phyloP scores from a whole-genome alignment of 345 rosid species.

The Salix koriyanagi region DNA sequence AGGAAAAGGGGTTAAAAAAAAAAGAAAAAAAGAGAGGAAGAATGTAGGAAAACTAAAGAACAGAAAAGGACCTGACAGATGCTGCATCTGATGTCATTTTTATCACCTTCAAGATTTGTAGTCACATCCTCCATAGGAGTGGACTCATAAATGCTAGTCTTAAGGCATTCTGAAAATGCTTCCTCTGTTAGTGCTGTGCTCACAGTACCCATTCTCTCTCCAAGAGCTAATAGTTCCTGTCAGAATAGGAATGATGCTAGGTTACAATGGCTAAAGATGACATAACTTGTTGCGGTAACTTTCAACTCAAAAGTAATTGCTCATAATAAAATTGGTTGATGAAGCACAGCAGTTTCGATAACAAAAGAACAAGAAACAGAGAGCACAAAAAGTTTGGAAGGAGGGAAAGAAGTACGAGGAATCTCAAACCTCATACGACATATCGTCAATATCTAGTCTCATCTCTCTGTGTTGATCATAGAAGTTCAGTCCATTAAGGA shows the following conservation, averaged over 20 bases:
- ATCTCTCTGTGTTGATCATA: slow-evolving; percentile 87
- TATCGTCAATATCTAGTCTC: slow-evolving; percentile 94
- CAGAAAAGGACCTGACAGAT: slow-evolving; percentile 72
- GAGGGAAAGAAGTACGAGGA: not conserved
- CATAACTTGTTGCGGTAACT: not conserved
- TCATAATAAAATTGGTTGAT: not conserved
- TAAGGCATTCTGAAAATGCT: slow-evolving; percentile 60
- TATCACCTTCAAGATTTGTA: slow-evolving; percentile 22
- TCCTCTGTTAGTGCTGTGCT: slow-evolving; percentile 93
- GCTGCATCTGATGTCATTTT: slow-evolving; percentile 73
- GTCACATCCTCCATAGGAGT: slow-evolving; percentile 28
- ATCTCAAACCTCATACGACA: slow-evolving; percentile 90
- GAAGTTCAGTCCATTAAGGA: slow-evolving; percentile 63
- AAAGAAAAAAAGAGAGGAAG: not conserved
- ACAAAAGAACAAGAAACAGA: slow-evolving; percentile 1
- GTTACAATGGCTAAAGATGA: not conserved
- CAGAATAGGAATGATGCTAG: slow-evolving; percentile 8
- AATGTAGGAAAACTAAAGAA: not conserved
- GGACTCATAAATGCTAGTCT: slow-evolving; percentile 48
- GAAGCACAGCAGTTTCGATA: not conserved
- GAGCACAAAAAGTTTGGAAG: not conserved
- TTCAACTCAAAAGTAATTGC: not conserved
- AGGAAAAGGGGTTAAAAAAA: not conserved
- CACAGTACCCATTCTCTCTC: slow-evolving; percentile 93
- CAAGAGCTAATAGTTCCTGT: slow-evolving; percentile 90